Percentiles rank a stretch among this genome's conserved stretches.
These are phyloP conservation scores for Globisporangium lucens DNA, from an alignment of 352 stramenopile species.

Conservation along the genomic window DNA sequence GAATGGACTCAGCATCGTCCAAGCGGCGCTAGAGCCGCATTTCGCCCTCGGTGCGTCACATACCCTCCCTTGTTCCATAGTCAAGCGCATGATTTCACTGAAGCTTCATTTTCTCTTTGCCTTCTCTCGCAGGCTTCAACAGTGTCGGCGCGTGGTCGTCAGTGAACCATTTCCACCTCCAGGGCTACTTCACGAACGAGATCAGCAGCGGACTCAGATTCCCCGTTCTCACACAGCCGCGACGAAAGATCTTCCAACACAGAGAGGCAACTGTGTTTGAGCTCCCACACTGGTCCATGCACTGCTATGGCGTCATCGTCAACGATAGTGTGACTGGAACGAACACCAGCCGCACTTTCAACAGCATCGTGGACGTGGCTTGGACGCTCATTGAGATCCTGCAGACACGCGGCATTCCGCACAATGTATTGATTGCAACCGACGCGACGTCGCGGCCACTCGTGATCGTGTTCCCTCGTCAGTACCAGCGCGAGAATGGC, in stretches of 20 bases:
- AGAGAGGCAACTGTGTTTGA: slow-evolving; percentile 17
- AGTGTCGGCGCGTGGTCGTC: slow-evolving; percentile 73
- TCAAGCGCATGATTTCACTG: neutral
- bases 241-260: slow-evolving; percentile 28
- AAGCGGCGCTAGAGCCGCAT: slow-evolving; percentile 23
- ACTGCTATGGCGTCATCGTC: slow-evolving; percentile 36
- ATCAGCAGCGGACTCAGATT: slow-evolving; percentile 24
- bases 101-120: neutral
- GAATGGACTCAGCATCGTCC: slow-evolving; percentile 24
- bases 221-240: slow-evolving; percentile 33
- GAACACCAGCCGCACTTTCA: neutral
- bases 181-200: slow-evolving; percentile 52
- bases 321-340: neutral
- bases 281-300: slow-evolving; percentile 42
- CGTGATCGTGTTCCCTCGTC: slow-evolving; percentile 57
- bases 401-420: slow-evolving; percentile 31
- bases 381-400: slow-evolving; percentile 49
- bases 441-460: slow-evolving; percentile 7
- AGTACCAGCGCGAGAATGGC: slow-evolving; percentile 51
- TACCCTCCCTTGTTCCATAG: neutral
- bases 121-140: slow-evolving; percentile 48
- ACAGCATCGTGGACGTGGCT: slow-evolving; percentile 16
- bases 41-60: slow-evolving; percentile 43
- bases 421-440: slow-evolving; percentile 55
- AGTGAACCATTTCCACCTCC: slow-evolving; percentile 75